Base-by-base conservation (phyloP, 768 basidiomycete genomes). In the Suillus discolor region DNA sequence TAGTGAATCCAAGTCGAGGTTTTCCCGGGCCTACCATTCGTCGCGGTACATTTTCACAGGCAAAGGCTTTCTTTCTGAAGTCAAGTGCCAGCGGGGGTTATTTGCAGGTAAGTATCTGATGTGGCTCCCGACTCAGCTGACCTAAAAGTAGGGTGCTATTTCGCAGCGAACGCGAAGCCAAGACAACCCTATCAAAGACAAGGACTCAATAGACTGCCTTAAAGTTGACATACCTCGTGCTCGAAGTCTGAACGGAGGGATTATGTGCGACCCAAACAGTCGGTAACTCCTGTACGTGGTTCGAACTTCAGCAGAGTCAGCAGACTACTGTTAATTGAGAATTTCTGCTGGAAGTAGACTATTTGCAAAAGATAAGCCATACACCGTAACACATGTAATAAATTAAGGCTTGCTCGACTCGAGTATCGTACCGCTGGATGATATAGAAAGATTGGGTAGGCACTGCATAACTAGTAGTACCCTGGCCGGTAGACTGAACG, bases 21-120 rank as follows among this genome's bases (percentile, higher is more conserved):
- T 47, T 31, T 62, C 41, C 36, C 44, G 39, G 34, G 36, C 36
- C 39, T 16, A 41, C 28, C 34, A 44, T 62, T 31, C 41, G 41
- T 62, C 63, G 61, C 2, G n/a, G 61, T 34, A 62, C 61, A 23
- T 64, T 63, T 31, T 62, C 63, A 28, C 63, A 64, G 57, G 63
- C 38, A n/a, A 64, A 41, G 9, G 20, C 23, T 28, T 47, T 64
- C 59, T 63, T 64, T 47, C 20, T 63, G 23, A 62, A 34, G 36
- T n/a, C 36, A 23, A 59, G 28, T 2, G 20, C 28, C 51, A 36
- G 54, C 34, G 54, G 28, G 20, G 23, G 60, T 28, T 39, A 25
- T 59, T 25, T 41, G 5, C 38, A 39, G 18, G 39, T 41, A 31
- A n/a, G 54, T 6, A 36, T 55, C 34, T 55, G 20, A 55, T 36